phyloP scores from a whole-genome alignment of 805 yeast species.

The Candida methanosorbosa region DNA sequence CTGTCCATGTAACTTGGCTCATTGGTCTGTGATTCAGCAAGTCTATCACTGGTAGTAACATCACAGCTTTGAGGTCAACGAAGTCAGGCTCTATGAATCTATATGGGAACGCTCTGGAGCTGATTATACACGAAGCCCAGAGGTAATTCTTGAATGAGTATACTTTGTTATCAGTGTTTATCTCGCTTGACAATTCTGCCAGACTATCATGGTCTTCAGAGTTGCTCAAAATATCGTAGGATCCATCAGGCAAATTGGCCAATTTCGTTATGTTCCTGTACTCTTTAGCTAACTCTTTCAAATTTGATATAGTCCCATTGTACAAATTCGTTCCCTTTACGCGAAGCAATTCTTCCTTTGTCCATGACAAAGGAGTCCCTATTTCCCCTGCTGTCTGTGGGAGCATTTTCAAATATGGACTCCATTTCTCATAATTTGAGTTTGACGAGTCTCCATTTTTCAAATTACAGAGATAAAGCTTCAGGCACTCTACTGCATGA shows the following conservation, averaged over 20 bases:
- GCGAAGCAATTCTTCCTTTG: conserved; percentile 33
- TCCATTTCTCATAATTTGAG: too few relatives aligned
- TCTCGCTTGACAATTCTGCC: too few relatives aligned
- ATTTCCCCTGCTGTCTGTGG: conserved; percentile 30
- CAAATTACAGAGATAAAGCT: too few relatives aligned
- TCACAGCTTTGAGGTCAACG: conserved; percentile 45
- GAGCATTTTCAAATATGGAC: conserved; percentile 31
- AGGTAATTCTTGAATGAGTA: conserved; percentile 46
- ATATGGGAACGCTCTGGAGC: conserved; percentile 78
- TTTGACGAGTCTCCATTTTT: too few relatives aligned
- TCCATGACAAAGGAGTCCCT: conserved; percentile 70
- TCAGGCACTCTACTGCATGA: too few relatives aligned
- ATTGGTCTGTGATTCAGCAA: conserved; percentile 63
- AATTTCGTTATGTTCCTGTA: conserved; percentile 36
- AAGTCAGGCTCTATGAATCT: conserved; percentile 36
- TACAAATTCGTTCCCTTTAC: conserved; percentile 32
- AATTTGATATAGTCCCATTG: conserved; percentile 36
- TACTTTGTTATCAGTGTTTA: too few relatives aligned
- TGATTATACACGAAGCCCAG: conserved; percentile 68
- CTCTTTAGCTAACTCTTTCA: conserved; percentile 40
- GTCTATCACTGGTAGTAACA: conserved; percentile 74
- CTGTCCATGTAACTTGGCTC: conserved; percentile 59
- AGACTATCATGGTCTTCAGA: too few relatives aligned
- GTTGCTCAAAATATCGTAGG: too few relatives aligned
- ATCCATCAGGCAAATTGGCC: too few relatives aligned